phyloP scores from a whole-genome alignment of 2,329 filamentous ascomycete genomes.

The Paecilomyces variotii region DNA sequence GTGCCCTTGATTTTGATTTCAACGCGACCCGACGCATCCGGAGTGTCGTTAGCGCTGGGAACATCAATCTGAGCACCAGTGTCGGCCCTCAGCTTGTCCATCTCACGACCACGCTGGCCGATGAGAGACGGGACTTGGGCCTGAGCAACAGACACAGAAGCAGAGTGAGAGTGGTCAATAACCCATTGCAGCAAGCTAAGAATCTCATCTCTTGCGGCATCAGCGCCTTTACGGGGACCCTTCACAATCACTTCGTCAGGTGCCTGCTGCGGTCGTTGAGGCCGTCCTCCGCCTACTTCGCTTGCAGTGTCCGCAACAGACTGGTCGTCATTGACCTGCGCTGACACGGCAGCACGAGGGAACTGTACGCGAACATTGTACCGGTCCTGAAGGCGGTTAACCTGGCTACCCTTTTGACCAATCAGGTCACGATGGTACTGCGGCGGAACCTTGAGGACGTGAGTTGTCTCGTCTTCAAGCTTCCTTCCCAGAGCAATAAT shows the following conservation, averaged over 20 bases:
- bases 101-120: slow-evolving; percentile 77
- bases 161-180: slow-evolving; percentile 75
- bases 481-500: slow-evolving; percentile 72
- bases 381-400: slow-evolving; percentile 83
- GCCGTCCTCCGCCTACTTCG: slow-evolving; percentile 53
- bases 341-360: slow-evolving; percentile 54
- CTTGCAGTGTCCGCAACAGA: slow-evolving; percentile 61
- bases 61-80: slow-evolving; percentile 90
- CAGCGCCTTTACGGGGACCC: slow-evolving; percentile 85
- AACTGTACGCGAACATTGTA: slow-evolving; percentile 97
- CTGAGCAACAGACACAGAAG: slow-evolving; percentile 76
- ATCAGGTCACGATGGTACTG: slow-evolving; percentile 94
- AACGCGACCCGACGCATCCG: slow-evolving; percentile 58
- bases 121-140: slow-evolving; percentile 92
- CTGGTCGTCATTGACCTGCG: slow-evolving; percentile 55
- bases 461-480: slow-evolving; percentile 83
- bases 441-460: slow-evolving; percentile 80
- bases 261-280: slow-evolving; percentile 62
- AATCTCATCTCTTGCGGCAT: slow-evolving; percentile 86
- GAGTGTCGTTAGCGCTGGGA: slow-evolving; percentile 66
- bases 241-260: slow-evolving; percentile 85
- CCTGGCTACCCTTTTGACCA: slow-evolving; percentile 75
- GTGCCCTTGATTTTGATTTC: slow-evolving; percentile 91
- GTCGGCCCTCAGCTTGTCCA: slow-evolving; percentile 78
- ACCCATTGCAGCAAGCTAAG: slow-evolving; percentile 82